A percentile compares a stretch with the other conserved stretches of the same genome.
These are phyloP conservation scores for Dothideomycetes sp. DNA, from an alignment of 2,329 filamentous ascomycete genomes.

Conservation along the genomic window DNA sequence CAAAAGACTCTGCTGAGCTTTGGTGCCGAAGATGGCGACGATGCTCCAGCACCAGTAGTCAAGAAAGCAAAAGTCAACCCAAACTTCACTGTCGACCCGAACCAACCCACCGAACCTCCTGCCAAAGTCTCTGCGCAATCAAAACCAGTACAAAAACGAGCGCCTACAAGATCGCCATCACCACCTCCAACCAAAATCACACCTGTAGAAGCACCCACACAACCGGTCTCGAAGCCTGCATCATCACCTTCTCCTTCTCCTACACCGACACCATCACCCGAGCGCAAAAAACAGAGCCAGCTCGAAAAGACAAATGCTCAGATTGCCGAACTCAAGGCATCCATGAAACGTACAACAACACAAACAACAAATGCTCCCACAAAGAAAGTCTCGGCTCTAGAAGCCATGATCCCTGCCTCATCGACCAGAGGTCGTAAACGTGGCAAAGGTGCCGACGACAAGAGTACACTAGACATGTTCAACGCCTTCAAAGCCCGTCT, in stretches of 20 bases:
- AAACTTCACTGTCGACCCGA: constrained; percentile 51
- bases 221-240: not conserved
- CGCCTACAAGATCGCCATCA: constrained; percentile 4
- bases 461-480: constrained; percentile 58
- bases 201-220: not conserved
- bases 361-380: constrained; percentile 30
- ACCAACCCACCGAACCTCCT: constrained; percentile 19
- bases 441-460: constrained; percentile 42
- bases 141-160: not conserved
- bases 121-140: constrained; percentile 14
- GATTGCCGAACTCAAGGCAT: constrained; percentile 70
- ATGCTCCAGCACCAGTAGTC: constrained; percentile 47
- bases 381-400: constrained; percentile 58
- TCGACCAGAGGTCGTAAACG: constrained; percentile 64
- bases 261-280: constrained; percentile 25
- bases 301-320: constrained; percentile 69
- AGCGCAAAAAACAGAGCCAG: constrained; percentile 15
- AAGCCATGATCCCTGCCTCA: constrained; percentile 64
- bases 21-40: constrained; percentile 53
- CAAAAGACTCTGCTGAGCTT: constrained; percentile 74
- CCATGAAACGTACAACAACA: constrained; percentile 55
- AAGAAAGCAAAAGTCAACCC: constrained; percentile 76
- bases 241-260: constrained; percentile 18
- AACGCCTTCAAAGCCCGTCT: constrained; percentile 73
- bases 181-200: constrained; percentile 1